Evolutionary conservation across 108 stramenopile species (phyloP), one percentile per base, ranked within the genome.

Genomic region (Skeletonema potamos): DNA sequence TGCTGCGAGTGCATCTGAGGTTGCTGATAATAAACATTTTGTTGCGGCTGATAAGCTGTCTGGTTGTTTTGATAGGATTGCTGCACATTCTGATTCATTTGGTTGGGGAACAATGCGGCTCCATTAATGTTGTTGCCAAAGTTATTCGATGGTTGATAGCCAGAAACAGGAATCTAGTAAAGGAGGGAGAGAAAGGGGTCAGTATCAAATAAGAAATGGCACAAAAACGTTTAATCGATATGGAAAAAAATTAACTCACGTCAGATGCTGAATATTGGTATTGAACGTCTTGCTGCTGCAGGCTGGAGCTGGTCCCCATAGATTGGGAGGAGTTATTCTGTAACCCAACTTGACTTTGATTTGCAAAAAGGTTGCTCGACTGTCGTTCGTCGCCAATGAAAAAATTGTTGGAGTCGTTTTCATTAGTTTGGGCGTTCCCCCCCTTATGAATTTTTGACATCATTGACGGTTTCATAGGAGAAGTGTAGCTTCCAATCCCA

Each of bases 1-100:
- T 29, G 57, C 58, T 43, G 41, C 24, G 17, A 32, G 11, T 58
- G 55, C 56, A 34, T n/a, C 10, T 27, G 58, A 32, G 20, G 71
- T 34, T 79, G 79, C 62, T 73, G 79, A 29, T 70, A 70, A 30
- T 36, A 51, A 28, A 59, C 58, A 33, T 79, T 66, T 10, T 69
- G 73, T 28, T 73, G 64, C 27, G 67, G 76, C 3, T 39, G 54
- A 43, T 37, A 46, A 7, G 26, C 30, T 39, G 29, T 34, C 32
- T 70, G 55, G 32, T 44, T 58, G 26, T 6, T 61, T 43, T 68
- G 60, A 9, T 24, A 27, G 11, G 28, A 29, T 9, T 72, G 54
- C 33, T 55, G 46, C 41, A 64, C 26, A 54, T 13, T 22, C 55
- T 73, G 70, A 9, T 51, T 51, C 48, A 51, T 51, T 51, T 51